These are phyloP conservation scores for Suillus decipiens DNA, from an alignment of 768 basidiomycete genomes.

Conservation along the genomic window DNA sequence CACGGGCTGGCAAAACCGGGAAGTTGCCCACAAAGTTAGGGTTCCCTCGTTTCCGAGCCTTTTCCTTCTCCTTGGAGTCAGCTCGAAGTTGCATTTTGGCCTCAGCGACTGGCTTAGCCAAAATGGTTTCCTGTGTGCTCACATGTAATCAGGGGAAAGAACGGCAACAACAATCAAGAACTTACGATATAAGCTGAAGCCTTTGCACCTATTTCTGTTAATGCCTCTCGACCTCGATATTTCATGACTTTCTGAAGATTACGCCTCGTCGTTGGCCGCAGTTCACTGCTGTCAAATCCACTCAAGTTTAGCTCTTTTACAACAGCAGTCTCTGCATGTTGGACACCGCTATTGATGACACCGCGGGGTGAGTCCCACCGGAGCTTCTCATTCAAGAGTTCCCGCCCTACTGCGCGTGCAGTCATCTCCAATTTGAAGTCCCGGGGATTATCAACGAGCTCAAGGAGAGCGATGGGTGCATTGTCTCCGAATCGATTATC, in stretches of 20 bases:
- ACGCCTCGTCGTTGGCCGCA: constrained; percentile 70
- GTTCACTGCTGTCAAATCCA: constrained; percentile 37
- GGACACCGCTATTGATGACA: constrained; percentile 53
- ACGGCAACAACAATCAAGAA: constrained; percentile 13
- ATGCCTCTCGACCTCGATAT: constrained; percentile 52
- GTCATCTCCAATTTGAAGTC: constrained; percentile 90
- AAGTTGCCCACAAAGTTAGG: constrained; percentile 25
- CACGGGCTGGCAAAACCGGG: constrained; percentile 32
- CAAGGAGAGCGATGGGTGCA: constrained; percentile 88
- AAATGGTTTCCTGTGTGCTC: constrained; percentile 55
- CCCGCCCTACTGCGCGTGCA: constrained; percentile 85
- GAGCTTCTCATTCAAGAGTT: constrained; percentile 63
- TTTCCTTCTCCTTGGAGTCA: constrained; percentile 38
- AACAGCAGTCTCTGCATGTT: constrained; percentile 47
- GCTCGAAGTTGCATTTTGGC: constrained; percentile 43
- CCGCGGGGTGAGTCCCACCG: constrained; percentile 43
- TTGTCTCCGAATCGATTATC: constrained; percentile 92
- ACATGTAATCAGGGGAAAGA: constrained; percentile 12
- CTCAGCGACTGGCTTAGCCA: constrained; percentile 62
- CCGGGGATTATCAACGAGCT: constrained; percentile 91
- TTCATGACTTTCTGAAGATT: constrained; percentile 75
- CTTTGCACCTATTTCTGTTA: constrained; percentile 52
- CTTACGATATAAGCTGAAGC: constrained; percentile 69
- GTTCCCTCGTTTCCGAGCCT: constrained; percentile 19
- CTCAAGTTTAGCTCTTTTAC: constrained; percentile 47